Conservation (phyloP, 495 filamentous ascomycete genomes). For the Lasiosphaeria hispida region DNA sequence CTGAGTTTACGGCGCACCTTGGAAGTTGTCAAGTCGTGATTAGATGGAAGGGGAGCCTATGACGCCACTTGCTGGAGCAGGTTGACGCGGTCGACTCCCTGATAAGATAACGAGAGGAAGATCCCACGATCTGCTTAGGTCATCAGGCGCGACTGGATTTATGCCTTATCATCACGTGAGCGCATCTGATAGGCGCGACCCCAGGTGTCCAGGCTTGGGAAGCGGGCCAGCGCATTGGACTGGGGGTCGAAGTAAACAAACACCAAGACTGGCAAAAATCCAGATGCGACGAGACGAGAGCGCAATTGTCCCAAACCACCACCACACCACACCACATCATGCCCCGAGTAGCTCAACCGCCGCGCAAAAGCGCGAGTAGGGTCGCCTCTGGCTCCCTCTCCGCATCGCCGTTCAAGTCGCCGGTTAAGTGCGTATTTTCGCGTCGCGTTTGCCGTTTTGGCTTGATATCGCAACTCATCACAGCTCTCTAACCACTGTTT, state of each 20-base stretch:
- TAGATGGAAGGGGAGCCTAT: too few relatives aligned
- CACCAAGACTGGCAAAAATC: slow-evolving; percentile 11
- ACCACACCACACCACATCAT: slow-evolving; percentile 45
- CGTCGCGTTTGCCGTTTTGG: background rate
- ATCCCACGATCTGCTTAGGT: too few relatives aligned
- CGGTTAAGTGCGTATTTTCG: slow-evolving; percentile 58
- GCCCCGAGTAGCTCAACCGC: slow-evolving; percentile 68
- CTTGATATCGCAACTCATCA: background rate
- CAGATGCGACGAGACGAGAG: slow-evolving; percentile 6
- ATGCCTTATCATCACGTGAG: slow-evolving; percentile 13
- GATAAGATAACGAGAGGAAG: too few relatives aligned
- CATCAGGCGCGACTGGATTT: too few relatives aligned
- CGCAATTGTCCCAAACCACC: slow-evolving; percentile 8
- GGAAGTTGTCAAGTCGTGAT: too few relatives aligned
- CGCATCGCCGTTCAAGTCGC: slow-evolving; percentile 61
- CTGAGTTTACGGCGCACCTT: too few relatives aligned
- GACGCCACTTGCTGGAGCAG: too few relatives aligned
- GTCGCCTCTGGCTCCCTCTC: slow-evolving; percentile 38
- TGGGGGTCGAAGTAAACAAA: slow-evolving; percentile 28
- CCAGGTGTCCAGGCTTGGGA: background rate
- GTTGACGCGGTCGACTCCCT: too few relatives aligned
- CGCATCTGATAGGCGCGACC: background rate
- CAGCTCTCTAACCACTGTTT: background rate
- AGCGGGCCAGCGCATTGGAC: slow-evolving; percentile 1
- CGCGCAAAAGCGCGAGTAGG: slow-evolving; percentile 55